Conservation (phyloP, 805 yeast species). For the Wickerhamiella kurtzmanii region DNA sequence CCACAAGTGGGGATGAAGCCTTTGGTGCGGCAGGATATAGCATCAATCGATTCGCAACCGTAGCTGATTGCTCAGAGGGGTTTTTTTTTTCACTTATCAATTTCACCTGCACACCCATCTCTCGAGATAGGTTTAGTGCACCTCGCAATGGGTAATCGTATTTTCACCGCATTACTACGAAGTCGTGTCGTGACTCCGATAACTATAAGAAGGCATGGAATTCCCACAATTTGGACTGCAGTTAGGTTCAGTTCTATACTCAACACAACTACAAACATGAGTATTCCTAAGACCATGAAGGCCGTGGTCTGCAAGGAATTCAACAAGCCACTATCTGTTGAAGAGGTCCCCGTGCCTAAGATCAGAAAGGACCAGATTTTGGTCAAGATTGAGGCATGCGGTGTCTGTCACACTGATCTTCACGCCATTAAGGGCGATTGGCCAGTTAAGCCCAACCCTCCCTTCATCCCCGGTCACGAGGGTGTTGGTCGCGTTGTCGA, state of each 20-base stretch:
- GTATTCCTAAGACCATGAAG: slow-evolving; percentile 26
- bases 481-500: slow-evolving; percentile 82
- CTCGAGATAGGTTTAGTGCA: background rate
- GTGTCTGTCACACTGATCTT: slow-evolving; percentile 88
- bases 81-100: background rate
- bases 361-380: slow-evolving; percentile 69
- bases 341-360: slow-evolving; percentile 65
- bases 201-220: background rate
- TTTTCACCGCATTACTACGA: background rate
- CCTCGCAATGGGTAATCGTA: background rate
- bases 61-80: background rate
- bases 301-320: slow-evolving; percentile 55
- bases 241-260: background rate
- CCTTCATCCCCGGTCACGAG: slow-evolving; percentile 80
- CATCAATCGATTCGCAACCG: background rate
- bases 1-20: no score
- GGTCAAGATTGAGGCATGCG: slow-evolving; percentile 72
- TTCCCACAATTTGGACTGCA: background rate
- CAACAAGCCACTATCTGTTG: slow-evolving; percentile 51
- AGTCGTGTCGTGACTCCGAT: background rate
- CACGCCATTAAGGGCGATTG: slow-evolving; percentile 94
- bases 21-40: no score
- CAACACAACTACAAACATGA: background rate
- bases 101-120: background rate
- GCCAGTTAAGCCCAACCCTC: slow-evolving; percentile 64